Evolutionary conservation across 192 early-diverging fungal genomes (phyloP).

Genomic region (Thamnidium elegans): DNA sequence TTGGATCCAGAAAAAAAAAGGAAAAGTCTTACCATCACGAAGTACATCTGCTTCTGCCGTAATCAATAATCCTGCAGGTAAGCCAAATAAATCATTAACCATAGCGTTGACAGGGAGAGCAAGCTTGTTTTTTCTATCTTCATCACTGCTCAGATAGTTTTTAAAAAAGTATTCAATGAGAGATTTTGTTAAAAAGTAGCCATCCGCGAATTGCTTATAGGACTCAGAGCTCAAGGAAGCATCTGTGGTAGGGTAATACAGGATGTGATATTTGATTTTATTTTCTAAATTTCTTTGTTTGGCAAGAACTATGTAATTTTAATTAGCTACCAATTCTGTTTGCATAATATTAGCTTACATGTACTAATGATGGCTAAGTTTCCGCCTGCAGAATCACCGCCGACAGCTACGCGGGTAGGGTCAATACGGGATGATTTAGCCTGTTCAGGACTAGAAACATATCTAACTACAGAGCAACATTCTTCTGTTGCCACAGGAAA

Average conservation of each 20-base stretch:
- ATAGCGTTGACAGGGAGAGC: conserved; percentile 2
- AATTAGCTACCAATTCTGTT: not conserved
- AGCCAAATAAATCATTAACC: conserved; percentile 1
- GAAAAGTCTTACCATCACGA: conserved; percentile 2
- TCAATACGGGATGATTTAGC: conserved; percentile 4
- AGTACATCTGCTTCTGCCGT: conserved; percentile 29
- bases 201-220: conserved; percentile 5
- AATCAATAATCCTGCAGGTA: conserved; percentile 15
- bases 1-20: no score
- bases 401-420: conserved; percentile 5
- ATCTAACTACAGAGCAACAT: conserved; percentile 21
- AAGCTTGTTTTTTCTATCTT: not conserved
- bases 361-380: conserved; percentile 7
- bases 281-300: conserved; percentile 1
- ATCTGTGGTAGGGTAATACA: conserved; percentile 17
- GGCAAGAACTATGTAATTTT: conserved; percentile 1
- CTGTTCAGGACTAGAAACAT: not conserved
- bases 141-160: conserved; percentile 7
- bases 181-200: not conserved
- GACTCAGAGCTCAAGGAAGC: conserved; percentile 6
- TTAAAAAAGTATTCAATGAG: conserved; percentile 12
- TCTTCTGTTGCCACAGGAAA: conserved; percentile 18
- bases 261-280: conserved; percentile 1
- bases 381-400: conserved; percentile 25
- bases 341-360: not conserved